Conservation (phyloP, 176 grass and related monocot genomes). For the Urochloa ruziziensis region DNA sequence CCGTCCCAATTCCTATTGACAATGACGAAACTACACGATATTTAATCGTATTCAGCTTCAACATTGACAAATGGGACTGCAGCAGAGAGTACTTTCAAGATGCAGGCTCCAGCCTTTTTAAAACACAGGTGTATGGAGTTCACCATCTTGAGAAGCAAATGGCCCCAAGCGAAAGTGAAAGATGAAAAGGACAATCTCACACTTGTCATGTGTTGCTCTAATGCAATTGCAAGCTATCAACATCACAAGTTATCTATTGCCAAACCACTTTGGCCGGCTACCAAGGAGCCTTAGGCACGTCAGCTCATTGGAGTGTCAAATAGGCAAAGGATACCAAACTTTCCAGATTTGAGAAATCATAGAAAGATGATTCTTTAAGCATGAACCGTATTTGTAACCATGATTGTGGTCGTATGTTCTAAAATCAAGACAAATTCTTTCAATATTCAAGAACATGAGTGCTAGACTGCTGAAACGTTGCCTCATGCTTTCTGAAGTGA, state of each 20-base stretch:
- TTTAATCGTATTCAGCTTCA: background rate
- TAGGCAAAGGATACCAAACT: background rate
- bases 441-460: background rate
- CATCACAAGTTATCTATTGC: constrained; percentile 29
- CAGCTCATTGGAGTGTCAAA: constrained; percentile 20
- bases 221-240: constrained; percentile 10
- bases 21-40: background rate
- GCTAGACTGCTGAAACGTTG: background rate
- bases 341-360: background rate
- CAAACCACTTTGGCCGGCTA: constrained; percentile 23
- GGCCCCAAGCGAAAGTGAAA: constrained; percentile 13
- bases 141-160: constrained; percentile 27
- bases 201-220: constrained; percentile 3
- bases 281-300: constrained; percentile 7
- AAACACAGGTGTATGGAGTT: background rate
- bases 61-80: background rate
- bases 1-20: background rate
- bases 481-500: background rate
- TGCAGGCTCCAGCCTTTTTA: constrained; percentile 28
- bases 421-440: background rate
- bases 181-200: constrained; percentile 14
- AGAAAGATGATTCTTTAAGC: background rate
- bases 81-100: background rate
- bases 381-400: background rate
- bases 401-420: background rate